Base-by-base conservation (phyloP, 1,284 basidiomycete species). In the Apiotrichum gamsii region DNA sequence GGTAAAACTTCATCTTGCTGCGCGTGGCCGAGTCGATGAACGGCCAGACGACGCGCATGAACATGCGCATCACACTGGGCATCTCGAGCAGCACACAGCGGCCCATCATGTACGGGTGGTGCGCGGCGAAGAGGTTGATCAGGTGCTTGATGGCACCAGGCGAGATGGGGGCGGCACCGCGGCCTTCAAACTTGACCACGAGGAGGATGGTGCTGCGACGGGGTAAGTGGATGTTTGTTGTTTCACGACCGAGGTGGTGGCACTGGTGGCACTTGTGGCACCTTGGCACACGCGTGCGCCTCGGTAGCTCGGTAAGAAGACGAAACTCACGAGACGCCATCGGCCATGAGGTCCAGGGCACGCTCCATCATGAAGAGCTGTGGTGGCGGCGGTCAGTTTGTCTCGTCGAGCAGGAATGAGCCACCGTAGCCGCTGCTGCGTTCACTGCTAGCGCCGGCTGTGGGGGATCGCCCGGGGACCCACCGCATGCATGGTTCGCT, bases 151-250 rank as follows among this genome's bases (percentile, higher is more conserved):
- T n/a, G n/a, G n/a, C n/a, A n/a, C n/a, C n/a, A n/a, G n/a, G n/a
- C n/a, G n/a, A n/a, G n/a, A n/a, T n/a, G n/a, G n/a, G n/a, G n/a
- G n/a, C n/a, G n/a, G n/a, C n/a, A n/a, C n/a, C n/a, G n/a, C n/a
- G n/a, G n/a, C n/a, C 70, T n/a, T 54, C 49, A 49, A 70, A 67
- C 49, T 67, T 66, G 54, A 70, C 65, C 13, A 69, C 45, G 32
- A 64, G 60, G 3, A 59, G 37, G 10, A 55, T 49, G 24, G 64
- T 54, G 18, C 61, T 64, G 39, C n/a, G n/a, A n/a, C n/a, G n/a
- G n/a, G n/a, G n/a, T n/a, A n/a, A n/a, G n/a, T n/a, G n/a, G n/a
- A n/a, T n/a, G n/a, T n/a, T n/a, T n/a, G n/a, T n/a, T n/a, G n/a
- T n/a, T n/a, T n/a, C n/a, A n/a, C n/a, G n/a, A n/a, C n/a, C n/a